Base-by-base conservation (phyloP, 2,329 filamentous ascomycete genomes). In the Xylariaceae sp. region DNA sequence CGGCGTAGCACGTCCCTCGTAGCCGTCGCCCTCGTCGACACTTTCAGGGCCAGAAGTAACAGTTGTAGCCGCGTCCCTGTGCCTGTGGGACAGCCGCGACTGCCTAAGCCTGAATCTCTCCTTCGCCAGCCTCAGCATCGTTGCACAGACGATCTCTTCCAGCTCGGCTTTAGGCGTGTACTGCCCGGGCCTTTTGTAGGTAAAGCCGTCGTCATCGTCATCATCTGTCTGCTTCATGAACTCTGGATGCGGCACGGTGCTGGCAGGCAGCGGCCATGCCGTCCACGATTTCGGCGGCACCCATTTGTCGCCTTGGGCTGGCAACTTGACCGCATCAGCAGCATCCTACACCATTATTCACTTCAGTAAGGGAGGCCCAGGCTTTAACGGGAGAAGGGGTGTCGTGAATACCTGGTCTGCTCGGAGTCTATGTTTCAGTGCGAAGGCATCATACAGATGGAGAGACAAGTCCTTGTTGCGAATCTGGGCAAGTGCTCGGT, bases 391-490 rank as follows among this genome's bases (percentile, higher is more conserved):
- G n/a, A n/a, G n/a, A n/a, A n/a, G n/a, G n/a, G n/a, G n/a, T n/a
- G n/a, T n/a, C n/a, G n/a, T n/a, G n/a, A n/a, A n/a, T n/a, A n/a
- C n/a, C n/a, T n/a, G n/a, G n/a, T n/a, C n/a, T n/a, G n/a, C n/a
- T n/a, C n/a, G n/a, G 31, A 51, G 43, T 13, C 71, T 65, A 24
- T 66, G 63, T 59, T 83, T 88, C 38, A 94, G 66, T 24, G 74
- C 74, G 63, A 83, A 83, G 0, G 83, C 72, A 60, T 92, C 87
- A 64, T 86, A 94, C 4, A 96, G 66, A 63, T 95, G 89, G 31
- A 81, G 64, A 0, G 77, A 70, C 9, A 96, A 65, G 56, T 96
- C 82, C 37, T 73, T 68, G 27, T 82, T 75, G 24, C 76, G 70
- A 12, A 79, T 58, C 31, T 76, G 71, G 41, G 82, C 74, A 39